Evolutionary conservation across 192 early-diverging fungal genomes (phyloP), one percentile per base, ranked within the genome.

Genomic region (Diversispora eburnea): DNA sequence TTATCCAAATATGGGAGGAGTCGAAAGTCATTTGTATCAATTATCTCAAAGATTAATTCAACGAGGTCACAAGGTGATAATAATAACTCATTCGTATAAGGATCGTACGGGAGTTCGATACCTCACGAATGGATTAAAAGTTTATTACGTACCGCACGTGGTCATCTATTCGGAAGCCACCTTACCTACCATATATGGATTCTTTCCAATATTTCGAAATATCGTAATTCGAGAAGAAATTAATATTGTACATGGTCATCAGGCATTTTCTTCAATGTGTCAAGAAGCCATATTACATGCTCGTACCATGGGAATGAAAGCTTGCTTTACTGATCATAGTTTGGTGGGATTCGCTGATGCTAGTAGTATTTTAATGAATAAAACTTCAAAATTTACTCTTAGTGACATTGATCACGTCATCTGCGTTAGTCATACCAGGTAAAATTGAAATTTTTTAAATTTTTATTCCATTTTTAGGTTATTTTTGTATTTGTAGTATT

Each of bases 321-420:
- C 95, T 0, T 91, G 91, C 59, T 97, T 99, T 77, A 99, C 97
- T 1, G 97, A 99, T 79, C 97, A 99, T 76, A 97, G 95, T 41
- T 83, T 99, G 46, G 91, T 98, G 83, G 97, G 97, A 46, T 99
- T 99, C 80, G 94, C 94, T 13, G 94, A 99, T 76, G 89, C 92
- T 5, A 89, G 90, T 59, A 91, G 90, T 67, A 98, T 98, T 52
- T 77, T 97, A 46, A 96, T 92, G 56, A 99, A 99, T 88, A 99
- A 99, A 83, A 80, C 98, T 67, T 84, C 98, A 12, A 98, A 99
- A 70, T 98, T 97, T 66, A 96, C 96, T 5, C 78, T 99, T 33
- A 94, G 92, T n/a, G 97, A 99, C 72, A 87, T 98, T 43, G 91
- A 96, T 69, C 96, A 98, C 79, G 95, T 96, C 25, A 96, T 99